phyloP scores from a whole-genome alignment of 2,329 filamentous ascomycete genomes.

The Geosmithia morbida region DNA sequence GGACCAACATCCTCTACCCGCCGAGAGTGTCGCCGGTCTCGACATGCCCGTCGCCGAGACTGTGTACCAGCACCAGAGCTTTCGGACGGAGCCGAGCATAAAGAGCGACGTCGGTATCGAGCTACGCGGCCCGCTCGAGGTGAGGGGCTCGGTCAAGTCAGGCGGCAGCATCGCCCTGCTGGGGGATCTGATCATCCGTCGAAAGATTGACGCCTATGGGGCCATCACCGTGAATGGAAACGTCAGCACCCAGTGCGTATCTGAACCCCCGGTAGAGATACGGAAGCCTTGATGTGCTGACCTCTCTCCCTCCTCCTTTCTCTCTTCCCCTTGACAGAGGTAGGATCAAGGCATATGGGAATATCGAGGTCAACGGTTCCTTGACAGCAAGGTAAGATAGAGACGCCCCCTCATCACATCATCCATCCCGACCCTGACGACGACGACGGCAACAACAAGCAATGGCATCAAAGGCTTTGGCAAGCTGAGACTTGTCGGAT shows the following conservation, averaged over 20 bases:
- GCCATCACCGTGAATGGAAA: conserved; percentile 25
- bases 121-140: conserved; percentile 28
- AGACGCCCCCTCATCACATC: no score
- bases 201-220: conserved; percentile 31
- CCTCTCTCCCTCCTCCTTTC: no score
- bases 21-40: no score
- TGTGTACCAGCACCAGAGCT: conserved; percentile 1
- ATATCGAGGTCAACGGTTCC: conserved; percentile 25
- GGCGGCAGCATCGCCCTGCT: conserved; percentile 27
- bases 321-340: conserved; percentile 16
- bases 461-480: conserved; percentile 31
- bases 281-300: no score
- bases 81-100: conserved; percentile 21
- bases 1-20: no score
- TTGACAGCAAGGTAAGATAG: conserved; percentile 20
- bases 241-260: conserved; percentile 27
- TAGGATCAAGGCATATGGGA: conserved; percentile 30
- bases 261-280: no score
- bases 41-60: neutral
- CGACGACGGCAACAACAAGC: no score
- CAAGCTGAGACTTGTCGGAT: conserved; percentile 27
- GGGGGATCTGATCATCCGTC: conserved; percentile 27
- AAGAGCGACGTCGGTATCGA: conserved; percentile 24
- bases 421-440: no score
- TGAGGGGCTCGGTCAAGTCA: conserved; percentile 29